These are phyloP conservation scores for Hortaea sp. DNA, from an alignment of 2,329 filamentous ascomycete genomes.

Conservation along the genomic window DNA sequence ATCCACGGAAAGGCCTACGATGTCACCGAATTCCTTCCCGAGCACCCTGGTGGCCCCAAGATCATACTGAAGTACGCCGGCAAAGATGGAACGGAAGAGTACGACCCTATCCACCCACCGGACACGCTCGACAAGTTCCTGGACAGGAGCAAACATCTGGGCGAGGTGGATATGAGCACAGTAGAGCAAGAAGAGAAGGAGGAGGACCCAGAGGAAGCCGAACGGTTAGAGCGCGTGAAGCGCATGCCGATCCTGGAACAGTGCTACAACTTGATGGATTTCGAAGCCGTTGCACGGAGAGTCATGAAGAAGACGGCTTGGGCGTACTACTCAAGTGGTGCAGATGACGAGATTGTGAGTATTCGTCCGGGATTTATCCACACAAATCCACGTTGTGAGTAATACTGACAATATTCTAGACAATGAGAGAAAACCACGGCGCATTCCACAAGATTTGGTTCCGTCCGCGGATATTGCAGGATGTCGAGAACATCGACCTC, in stretches of 20 bases:
- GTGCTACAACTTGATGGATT: constrained; percentile 91
- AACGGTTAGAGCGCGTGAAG: constrained; percentile 56
- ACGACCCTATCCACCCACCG: constrained; percentile 78
- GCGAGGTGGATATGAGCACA: constrained; percentile 78
- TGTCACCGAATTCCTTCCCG: constrained; percentile 32
- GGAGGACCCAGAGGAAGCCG: constrained; percentile 60
- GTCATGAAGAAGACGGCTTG: constrained; percentile 96
- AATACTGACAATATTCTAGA: constrained; percentile 40
- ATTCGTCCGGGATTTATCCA: not conserved
- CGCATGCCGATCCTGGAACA: constrained; percentile 71
- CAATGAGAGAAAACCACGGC: constrained; percentile 86
- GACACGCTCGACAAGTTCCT: constrained; percentile 80
- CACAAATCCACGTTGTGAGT: no score
- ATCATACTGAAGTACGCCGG: constrained; percentile 96
- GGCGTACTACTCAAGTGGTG: constrained; percentile 94
- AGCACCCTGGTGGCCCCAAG: constrained; percentile 69
- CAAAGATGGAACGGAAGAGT: constrained; percentile 87
- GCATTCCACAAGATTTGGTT: constrained; percentile 99
- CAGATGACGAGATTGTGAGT: constrained; percentile 74
- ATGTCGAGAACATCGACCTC: constrained; percentile 80
- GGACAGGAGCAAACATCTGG: constrained; percentile 74
- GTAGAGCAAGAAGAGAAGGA: constrained; percentile 58
- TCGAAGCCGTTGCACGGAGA: constrained; percentile 79
- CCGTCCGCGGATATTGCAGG: constrained; percentile 74
- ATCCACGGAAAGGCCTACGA: constrained; percentile 71